Conservation (phyloP, 352 stramenopile genomes). For the Phytophthora vignae region DNA sequence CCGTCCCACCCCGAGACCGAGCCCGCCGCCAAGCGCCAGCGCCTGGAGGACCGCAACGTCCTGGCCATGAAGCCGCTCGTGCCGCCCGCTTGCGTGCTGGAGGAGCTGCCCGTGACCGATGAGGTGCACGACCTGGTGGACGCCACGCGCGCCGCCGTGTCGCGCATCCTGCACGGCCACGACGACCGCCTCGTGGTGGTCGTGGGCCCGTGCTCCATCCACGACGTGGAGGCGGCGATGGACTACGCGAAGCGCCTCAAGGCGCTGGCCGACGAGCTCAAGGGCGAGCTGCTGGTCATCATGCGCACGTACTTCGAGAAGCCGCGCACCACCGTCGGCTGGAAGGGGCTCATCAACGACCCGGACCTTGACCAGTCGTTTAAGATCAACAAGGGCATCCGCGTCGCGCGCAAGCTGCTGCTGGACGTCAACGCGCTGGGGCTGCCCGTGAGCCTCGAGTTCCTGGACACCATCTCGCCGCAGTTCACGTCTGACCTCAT, state of each 20-base stretch:
- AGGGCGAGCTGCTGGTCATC: constrained; percentile 77
- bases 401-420: constrained; percentile 85
- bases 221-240: constrained; percentile 74
- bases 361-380: constrained; percentile 84
- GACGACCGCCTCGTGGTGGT: constrained; percentile 81
- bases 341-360: constrained; percentile 90
- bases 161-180: constrained; percentile 64
- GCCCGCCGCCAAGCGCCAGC: constrained; percentile 63
- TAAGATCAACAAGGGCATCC: constrained; percentile 91
- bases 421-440: constrained; percentile 85
- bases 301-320: constrained; percentile 93
- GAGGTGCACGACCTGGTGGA: constrained; percentile 76
- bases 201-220: constrained; percentile 86
- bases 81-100: constrained; percentile 71
- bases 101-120: constrained; percentile 77
- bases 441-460: constrained; percentile 80
- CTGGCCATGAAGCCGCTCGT: constrained; percentile 76
- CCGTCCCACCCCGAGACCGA: constrained; percentile 35
- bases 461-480: constrained; percentile 85
- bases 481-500: constrained; percentile 84
- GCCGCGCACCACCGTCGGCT: constrained; percentile 83
- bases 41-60: constrained; percentile 78
- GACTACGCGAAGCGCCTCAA: constrained; percentile 80
- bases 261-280: constrained; percentile 58
- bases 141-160: constrained; percentile 55